These are phyloP conservation scores for Leccinum fibrillosum DNA, from an alignment of 768 basidiomycete genomes.

Conservation along the genomic window DNA sequence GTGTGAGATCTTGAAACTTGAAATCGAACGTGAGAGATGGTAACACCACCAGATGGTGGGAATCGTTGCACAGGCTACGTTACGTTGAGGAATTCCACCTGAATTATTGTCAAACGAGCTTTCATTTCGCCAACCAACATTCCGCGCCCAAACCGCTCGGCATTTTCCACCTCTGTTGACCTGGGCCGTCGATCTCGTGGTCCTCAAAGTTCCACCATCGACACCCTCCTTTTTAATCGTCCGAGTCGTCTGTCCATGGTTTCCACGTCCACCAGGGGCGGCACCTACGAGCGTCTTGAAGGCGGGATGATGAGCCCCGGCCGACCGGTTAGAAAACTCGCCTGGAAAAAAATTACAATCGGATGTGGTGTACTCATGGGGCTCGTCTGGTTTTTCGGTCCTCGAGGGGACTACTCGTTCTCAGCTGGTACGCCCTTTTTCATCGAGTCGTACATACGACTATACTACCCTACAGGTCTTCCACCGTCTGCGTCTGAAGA, in stretches of 20 bases:
- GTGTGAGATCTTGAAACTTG: too few species aligned
- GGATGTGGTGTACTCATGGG: slow-evolving; percentile 54
- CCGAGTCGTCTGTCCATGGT: slow-evolving; percentile 16
- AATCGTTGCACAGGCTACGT: background rate
- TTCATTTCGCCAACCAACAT: slow-evolving; percentile 15
- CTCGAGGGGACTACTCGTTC: slow-evolving; percentile 27
- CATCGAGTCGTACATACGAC: background rate
- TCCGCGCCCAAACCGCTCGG: slow-evolving; percentile 18
- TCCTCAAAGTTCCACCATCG: slow-evolving; percentile 4
- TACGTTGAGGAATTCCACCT: background rate
- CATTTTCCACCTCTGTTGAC: slow-evolving; percentile 31
- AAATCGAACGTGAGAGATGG: background rate
- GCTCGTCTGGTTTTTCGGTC: slow-evolving; percentile 67
- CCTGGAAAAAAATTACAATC: slow-evolving; percentile 68
- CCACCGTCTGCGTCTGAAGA: slow-evolving; percentile 20
- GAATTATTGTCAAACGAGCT: background rate
- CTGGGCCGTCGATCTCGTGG: slow-evolving; percentile 24
- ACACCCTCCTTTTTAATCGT: background rate
- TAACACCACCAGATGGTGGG: background rate
- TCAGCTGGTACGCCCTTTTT: slow-evolving; percentile 18
- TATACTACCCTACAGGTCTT: slow-evolving; percentile 5
- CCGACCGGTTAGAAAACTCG: slow-evolving; percentile 33
- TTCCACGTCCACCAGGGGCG: slow-evolving; percentile 35
- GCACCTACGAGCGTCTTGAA: slow-evolving; percentile 59
- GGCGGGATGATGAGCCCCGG: slow-evolving; percentile 51